These are phyloP conservation scores for Globisporangium spinosum DNA, from an alignment of 352 stramenopile species.

Conservation along the genomic window DNA sequence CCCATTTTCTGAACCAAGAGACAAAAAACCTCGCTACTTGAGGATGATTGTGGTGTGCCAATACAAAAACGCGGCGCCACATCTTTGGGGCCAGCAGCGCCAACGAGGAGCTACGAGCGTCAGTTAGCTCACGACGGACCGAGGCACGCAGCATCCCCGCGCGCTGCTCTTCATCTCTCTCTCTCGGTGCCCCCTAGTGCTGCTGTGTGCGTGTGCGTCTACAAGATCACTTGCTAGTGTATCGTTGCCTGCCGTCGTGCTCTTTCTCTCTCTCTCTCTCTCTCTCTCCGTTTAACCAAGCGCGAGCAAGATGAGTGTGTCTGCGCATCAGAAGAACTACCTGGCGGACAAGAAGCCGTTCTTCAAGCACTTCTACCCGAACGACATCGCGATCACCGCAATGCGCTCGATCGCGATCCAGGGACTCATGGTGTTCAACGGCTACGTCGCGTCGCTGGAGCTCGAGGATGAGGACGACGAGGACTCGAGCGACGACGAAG, in stretches of 20 bases:
- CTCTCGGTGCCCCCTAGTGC: background rate
- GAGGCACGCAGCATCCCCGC: background rate
- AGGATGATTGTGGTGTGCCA: background rate
- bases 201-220: background rate
- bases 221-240: background rate
- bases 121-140: background rate
- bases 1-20: background rate
- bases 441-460: slow-evolving; percentile 71
- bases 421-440: slow-evolving; percentile 72
- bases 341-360: slow-evolving; percentile 85
- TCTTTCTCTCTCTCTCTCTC: background rate
- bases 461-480: slow-evolving; percentile 57
- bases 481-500: slow-evolving; percentile 45
- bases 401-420: slow-evolving; percentile 61
- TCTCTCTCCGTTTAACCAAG: background rate
- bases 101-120: background rate
- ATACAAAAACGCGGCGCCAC: background rate
- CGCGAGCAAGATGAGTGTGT: slow-evolving; percentile 46
- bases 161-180: background rate
- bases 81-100: background rate
- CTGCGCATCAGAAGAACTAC: slow-evolving; percentile 61
- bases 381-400: slow-evolving; percentile 61
- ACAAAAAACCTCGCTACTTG: background rate
- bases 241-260: background rate
- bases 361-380: slow-evolving; percentile 78